Percentiles rank a stretch among this genome's conserved stretches.
phyloP scores from a whole-genome alignment of 2,329 filamentous ascomycete genomes.

The Neonectria ditissima region DNA sequence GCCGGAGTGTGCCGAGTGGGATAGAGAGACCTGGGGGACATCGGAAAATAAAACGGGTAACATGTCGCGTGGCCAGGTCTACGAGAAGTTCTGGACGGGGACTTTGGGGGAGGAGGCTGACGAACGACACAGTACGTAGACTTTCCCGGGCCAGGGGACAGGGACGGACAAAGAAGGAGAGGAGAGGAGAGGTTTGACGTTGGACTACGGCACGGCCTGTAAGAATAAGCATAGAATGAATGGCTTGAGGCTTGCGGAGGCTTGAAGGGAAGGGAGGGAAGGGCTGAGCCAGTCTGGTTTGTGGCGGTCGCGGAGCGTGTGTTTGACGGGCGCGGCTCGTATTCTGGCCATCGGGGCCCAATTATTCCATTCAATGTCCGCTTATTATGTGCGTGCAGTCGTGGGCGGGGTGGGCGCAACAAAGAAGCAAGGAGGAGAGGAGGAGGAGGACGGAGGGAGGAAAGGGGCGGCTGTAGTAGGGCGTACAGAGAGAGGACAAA shows the following conservation, averaged over 20 bases:
- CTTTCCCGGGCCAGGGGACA: not conserved
- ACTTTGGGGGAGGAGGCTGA: too few species aligned
- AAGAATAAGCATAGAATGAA: not conserved
- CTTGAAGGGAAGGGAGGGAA: too few species aligned
- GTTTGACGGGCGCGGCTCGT: not conserved
- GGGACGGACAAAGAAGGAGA: not conserved
- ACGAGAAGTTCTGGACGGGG: slow-evolving; percentile 12
- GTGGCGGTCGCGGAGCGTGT: not conserved
- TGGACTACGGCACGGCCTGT: not conserved
- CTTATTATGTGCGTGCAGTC: not conserved
- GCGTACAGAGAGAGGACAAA: not conserved
- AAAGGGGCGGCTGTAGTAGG: not conserved
- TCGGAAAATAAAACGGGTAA: slow-evolving; percentile 36
- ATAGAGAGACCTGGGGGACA: not conserved
- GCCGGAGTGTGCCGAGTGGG: not conserved
- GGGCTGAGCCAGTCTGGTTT: too few species aligned
- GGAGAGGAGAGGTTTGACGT: not conserved
- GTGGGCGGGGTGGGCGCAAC: not conserved
- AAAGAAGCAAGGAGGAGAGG: not conserved
- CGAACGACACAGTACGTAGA: too few species aligned
- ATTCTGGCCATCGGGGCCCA: not conserved
- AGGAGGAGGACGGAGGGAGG: too few species aligned
- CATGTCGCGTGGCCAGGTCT: slow-evolving; percentile 39
- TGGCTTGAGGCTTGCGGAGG: not conserved
- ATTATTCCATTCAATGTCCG: not conserved